Evolutionary conservation across 768 basidiomycete species (phyloP), one percentile per base, ranked within the genome.

Genomic region (Mycena maculata): DNA sequence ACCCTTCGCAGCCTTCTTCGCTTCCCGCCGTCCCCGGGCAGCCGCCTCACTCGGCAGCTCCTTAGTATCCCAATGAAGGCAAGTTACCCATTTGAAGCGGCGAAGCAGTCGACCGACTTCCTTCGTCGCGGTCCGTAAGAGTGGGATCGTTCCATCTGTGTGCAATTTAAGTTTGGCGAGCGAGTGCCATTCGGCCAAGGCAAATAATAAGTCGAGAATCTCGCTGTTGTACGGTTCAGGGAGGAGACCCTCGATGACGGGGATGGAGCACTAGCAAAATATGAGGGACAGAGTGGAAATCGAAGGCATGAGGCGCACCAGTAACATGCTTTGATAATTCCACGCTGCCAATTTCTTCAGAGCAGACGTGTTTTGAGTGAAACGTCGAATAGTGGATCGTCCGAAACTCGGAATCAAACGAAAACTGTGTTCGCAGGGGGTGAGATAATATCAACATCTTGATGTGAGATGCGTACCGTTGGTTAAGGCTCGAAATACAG

Each of bases 11-110:
- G n/a, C n/a, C 13, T 59, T 52, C 30, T 33, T 47, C 0, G 50
- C 61, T 20, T 69, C 39, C 2, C 72, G 66, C 6, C 76, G 67
- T 0, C 65, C 54, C 0, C 80, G 77, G 2, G 82, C 79, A 5
- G 70, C 75, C 4, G 61, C 71, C 57, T 88, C 85, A 1, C 59
- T 57, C 0, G 83, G 83, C 15, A 86, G 71, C 38, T 84, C 82
- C 0, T 62, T 23, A 0, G 81, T 82, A 1, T 72, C 22, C 50
- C 72, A 81, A 0, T 45, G 55, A 1, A 61, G 30, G 54, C 81
- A 82, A 0, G 74, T 75, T 1, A 54, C 25, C 0, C 65, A 41
- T 0, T 60, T 61, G 60, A 85, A 84, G 0, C 60, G 48, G 0
- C 81, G 77, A 1, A 82, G 74, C 1, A 45, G 47, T 1, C 62